Conservation (phyloP, 257 asterid genomes). For the Scutellaria minor region DNA sequence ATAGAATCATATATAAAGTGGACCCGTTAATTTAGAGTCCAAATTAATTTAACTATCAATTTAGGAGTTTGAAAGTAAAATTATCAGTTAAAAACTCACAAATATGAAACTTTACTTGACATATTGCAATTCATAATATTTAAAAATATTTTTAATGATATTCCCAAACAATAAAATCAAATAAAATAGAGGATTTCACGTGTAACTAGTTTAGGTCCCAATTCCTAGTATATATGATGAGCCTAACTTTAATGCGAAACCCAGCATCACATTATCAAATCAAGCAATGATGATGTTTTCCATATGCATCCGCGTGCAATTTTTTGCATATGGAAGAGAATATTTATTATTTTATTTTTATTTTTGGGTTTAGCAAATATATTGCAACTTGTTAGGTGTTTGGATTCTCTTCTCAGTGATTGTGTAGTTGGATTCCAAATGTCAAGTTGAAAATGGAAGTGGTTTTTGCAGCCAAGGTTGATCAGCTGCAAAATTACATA, state of each 20-base stretch:
- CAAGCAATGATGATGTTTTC: not conserved
- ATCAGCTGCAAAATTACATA: not conserved
- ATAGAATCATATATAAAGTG: too few relatives aligned
- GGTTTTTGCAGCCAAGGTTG: slow-evolving; percentile 3
- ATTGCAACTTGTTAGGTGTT: too few relatives aligned
- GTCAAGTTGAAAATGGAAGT: slow-evolving; percentile 8
- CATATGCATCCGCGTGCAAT: not conserved
- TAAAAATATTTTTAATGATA: too few relatives aligned
- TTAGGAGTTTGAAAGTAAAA: too few relatives aligned
- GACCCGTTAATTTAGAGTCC: too few relatives aligned
- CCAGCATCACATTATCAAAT: not conserved
- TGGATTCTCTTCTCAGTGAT: not conserved
- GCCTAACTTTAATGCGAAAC: not conserved
- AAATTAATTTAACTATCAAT: too few relatives aligned
- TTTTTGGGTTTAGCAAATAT: not conserved
- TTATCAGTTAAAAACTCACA: too few relatives aligned
- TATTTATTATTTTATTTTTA: not conserved
- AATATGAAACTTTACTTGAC: too few relatives aligned
- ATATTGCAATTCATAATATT: too few relatives aligned
- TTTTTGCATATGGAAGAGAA: not conserved
- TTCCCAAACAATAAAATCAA: too few relatives aligned
- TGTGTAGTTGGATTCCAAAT: not conserved
- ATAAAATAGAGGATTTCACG: too few relatives aligned
- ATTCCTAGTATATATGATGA: not conserved
- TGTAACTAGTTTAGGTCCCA: not conserved